phyloP scores from a whole-genome alignment of 2,329 filamentous ascomycete genomes.

The Aspergillus quadricinctus region DNA sequence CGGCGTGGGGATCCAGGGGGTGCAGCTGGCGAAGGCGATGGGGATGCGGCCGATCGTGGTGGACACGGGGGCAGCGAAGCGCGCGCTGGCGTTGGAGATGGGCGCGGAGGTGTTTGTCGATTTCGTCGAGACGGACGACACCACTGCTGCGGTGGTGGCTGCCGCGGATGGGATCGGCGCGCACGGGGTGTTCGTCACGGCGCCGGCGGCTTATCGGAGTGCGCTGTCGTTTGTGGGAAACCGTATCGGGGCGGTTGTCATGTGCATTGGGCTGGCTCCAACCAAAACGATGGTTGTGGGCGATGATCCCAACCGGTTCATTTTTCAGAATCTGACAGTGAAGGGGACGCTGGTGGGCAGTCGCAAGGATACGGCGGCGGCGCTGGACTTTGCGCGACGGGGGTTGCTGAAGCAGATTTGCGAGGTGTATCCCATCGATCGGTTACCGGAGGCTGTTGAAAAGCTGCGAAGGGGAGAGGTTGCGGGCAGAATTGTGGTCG shows the following conservation, averaged over 20 bases:
- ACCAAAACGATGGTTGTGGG: constrained; percentile 17
- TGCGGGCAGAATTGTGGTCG: constrained; percentile 50
- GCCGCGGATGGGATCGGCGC: constrained; percentile 46
- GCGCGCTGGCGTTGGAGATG: constrained; percentile 43
- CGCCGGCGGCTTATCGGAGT: constrained; percentile 37
- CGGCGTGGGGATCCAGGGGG: constrained; percentile 55
- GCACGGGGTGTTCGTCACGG: constrained; percentile 43
- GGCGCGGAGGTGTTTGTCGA: constrained; percentile 57
- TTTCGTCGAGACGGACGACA: constrained; percentile 41
- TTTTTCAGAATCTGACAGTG: constrained; percentile 23
- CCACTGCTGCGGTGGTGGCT: constrained; percentile 41
- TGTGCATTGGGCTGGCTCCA: constrained; percentile 46
- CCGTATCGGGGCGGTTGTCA: constrained; percentile 48
- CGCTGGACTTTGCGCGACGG: constrained; percentile 43
- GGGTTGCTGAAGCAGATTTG: constrained; percentile 49
- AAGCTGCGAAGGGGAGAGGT: constrained; percentile 48
- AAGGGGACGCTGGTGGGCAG: constrained; percentile 28
- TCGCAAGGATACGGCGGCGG: constrained; percentile 31
- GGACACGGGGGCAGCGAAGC: constrained; percentile 49
- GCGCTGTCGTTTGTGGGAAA: constrained; percentile 36
- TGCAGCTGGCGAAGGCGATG: constrained; percentile 53
- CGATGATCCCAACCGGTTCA: constrained; percentile 22
- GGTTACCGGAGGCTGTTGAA: constrained; percentile 49
- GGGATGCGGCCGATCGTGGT: constrained; percentile 55
- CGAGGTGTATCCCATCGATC: constrained; percentile 45